A percentile compares a stretch with the other conserved stretches of the same genome.
Evolutionary conservation across 768 basidiomycete species (phyloP).

Genomic region (Scleroderma bovista): DNA sequence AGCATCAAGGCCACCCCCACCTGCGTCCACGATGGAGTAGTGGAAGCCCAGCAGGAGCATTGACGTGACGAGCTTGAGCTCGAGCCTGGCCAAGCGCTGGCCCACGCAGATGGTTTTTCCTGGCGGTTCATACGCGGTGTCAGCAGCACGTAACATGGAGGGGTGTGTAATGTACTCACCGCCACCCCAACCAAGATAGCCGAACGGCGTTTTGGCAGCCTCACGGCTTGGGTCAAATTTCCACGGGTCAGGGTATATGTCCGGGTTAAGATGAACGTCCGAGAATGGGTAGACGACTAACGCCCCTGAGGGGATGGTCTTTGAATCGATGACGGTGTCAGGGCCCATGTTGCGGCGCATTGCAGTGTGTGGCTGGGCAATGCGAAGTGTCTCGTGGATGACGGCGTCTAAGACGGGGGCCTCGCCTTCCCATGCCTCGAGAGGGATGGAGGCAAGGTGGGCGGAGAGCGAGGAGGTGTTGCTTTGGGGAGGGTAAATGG

Average conservation of each 20-base stretch:
- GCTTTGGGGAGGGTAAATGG: conserved; percentile 31
- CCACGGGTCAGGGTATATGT: conserved; percentile 73
- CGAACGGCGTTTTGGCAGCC: conserved; percentile 47
- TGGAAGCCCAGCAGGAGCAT: conserved; percentile 64
- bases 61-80: conserved; percentile 66
- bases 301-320: conserved; percentile 64
- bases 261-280: conserved; percentile 69
- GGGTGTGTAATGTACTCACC: conserved; percentile 46
- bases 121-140: conserved; percentile 26
- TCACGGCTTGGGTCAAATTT: conserved; percentile 59
- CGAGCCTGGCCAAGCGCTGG: conserved; percentile 66
- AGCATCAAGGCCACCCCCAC: conserved; percentile 38
- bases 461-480: conserved; percentile 32
- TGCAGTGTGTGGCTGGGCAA: conserved; percentile 75
- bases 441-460: conserved; percentile 53
- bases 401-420: conserved; percentile 69
- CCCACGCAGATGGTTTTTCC: conserved; percentile 70
- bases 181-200: conserved; percentile 76
- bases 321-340: conserved; percentile 62
- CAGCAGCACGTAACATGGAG: too few relatives aligned
- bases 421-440: conserved; percentile 64
- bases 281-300: conserved; percentile 78
- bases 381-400: conserved; percentile 70
- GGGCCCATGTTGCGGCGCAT: conserved; percentile 78
- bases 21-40: conserved; percentile 50